Base-by-base conservation (phyloP, 139 green algal genomes). In the Tetradesmus obliquus region DNA sequence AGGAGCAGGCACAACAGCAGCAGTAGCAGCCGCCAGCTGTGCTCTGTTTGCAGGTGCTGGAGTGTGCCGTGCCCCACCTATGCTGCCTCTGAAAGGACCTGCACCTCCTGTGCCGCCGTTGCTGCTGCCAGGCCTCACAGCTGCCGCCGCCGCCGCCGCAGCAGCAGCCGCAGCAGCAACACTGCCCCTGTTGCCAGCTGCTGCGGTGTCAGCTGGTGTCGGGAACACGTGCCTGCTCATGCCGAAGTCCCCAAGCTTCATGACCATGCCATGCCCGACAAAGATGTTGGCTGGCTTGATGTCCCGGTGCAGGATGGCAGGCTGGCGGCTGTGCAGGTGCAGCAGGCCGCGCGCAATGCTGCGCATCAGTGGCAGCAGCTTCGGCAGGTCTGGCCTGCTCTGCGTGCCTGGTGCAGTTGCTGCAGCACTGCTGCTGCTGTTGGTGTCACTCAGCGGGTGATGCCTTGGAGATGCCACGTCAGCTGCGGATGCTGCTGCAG, bases 201-300 rank as follows among this genome's bases (percentile, higher is more conserved):
- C 45, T 60, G 85, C 85, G 15, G 85, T 15, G 3, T 60, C 85
- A 20, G 57, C 62, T 80, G 85, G 22, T 24, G 87, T 45, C 62
- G 79, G 88, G 79, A 82, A 86, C 4, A 95, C 58, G 3, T 92
- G 90, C 17, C 94, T 92, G 10, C 89, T 93, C 94, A 96, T 96
- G 19, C 94, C 94, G 91, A 96, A 93, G 91, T 96, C 95, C 4
- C 95, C 95, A 53, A 96, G 93, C 92, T 96, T 96, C 94, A 96
- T 94, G 8, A 88, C 69, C 86, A 94, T 90, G 54, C 93, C 93
- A 53, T 96, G 92, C 0, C 94, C 93, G 15, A 96, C 91, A 82
- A 96, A 96, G 22, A 96, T 69, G 74, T 94, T 94, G 17, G 84
- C 92, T 19, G 94, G 93, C 93, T 97, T 97, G 69, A 97, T 83